Evolutionary conservation across 2,329 filamentous ascomycete genomes (phyloP), one percentile per base, ranked within the genome.

Genomic region (Ceratocystis cubensis): DNA sequence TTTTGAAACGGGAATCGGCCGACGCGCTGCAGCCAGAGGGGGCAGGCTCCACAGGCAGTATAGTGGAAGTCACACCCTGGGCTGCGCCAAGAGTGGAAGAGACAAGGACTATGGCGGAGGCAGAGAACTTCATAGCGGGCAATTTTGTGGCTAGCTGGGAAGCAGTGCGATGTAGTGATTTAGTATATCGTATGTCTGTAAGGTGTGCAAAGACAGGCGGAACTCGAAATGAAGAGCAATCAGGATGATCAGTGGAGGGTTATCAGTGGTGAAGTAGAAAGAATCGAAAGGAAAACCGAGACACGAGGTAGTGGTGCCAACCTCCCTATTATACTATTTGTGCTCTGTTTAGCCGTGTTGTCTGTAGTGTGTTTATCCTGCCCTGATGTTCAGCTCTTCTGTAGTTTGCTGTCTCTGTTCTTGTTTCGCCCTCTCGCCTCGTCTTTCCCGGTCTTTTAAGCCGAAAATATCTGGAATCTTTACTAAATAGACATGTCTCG

Each of bases 1-100:
- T 79, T 71, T 81, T 76, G 71, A 87, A 86, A 33, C 74, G 74
- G 48, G 81, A 80, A 13, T 74, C 70, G 71, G 78, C 78, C 68
- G 71, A 78, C n/a, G 74, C 70, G 66, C 74, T 71, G 75, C 84
- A 87, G 65, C 79, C 80, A 3, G 75, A 71, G 5, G 83, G 82
- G 2, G 79, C 73, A 5, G 77, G 69, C n/a, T 72, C 73, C 1
- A 73, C 70, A 17, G 84, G 82, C 5, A 80, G 73, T 64, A 84
- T 77, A 69, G 74, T 70, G 15, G 73, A 73, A 53, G 77, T 78
- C 66, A 80, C 77, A 53, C 74, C 78, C 71, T 77, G 75, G 61
- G 75, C 76, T 59, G 73, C 73, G 22, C 48, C 53, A 10, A 67
- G n/a, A 46, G 65, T 45, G 69, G 75, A 73, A 66, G 74, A 74